These are phyloP conservation scores for Recurvomyces mirabilis DNA, from an alignment of 495 filamentous ascomycete species.

Conservation along the genomic window DNA sequence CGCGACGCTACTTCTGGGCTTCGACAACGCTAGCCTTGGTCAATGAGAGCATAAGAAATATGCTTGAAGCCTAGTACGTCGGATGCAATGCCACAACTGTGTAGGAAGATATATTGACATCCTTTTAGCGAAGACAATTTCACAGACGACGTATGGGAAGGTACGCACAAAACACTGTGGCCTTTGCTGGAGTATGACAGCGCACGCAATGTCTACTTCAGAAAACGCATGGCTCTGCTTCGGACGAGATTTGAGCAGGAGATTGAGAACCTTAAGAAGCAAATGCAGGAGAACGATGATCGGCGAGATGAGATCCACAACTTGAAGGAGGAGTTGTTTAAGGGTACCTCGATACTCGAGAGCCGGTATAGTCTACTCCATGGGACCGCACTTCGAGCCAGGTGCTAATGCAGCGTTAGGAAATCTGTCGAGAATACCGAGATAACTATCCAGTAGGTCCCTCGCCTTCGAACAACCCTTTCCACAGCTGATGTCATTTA, in stretches of 20 bases:
- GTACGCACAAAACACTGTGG: slow-evolving; percentile 37
- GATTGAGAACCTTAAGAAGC: slow-evolving; percentile 20
- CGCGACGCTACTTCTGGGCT: slow-evolving; percentile 47
- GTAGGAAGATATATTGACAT: no score
- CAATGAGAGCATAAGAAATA: slow-evolving; percentile 44
- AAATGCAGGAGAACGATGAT: slow-evolving; percentile 23
- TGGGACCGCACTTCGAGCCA: no score
- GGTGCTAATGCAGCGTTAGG: not conserved
- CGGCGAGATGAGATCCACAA: slow-evolving; percentile 28
- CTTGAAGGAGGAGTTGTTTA: slow-evolving; percentile 35
- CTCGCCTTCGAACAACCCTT: not conserved
- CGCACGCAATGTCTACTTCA: slow-evolving; percentile 20
- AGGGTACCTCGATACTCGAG: slow-evolving; percentile 34
- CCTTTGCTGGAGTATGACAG: slow-evolving; percentile 25
- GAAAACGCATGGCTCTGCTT: slow-evolving; percentile 15
- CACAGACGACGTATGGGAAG: slow-evolving; percentile 41
- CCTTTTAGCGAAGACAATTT: slow-evolving; percentile 41
- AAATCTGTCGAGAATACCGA: slow-evolving; percentile 28
- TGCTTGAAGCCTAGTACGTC: slow-evolving; percentile 37
- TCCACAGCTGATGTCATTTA: not conserved
- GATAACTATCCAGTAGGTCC: slow-evolving; percentile 26
- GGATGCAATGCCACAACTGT: no score
- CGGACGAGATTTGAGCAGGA: slow-evolving; percentile 22
- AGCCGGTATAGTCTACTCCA: slow-evolving; percentile 24
- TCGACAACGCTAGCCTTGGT: slow-evolving; percentile 44